Conservation (phyloP, 208 protist genomes). For the Acanthamoeba royreba region DNA sequence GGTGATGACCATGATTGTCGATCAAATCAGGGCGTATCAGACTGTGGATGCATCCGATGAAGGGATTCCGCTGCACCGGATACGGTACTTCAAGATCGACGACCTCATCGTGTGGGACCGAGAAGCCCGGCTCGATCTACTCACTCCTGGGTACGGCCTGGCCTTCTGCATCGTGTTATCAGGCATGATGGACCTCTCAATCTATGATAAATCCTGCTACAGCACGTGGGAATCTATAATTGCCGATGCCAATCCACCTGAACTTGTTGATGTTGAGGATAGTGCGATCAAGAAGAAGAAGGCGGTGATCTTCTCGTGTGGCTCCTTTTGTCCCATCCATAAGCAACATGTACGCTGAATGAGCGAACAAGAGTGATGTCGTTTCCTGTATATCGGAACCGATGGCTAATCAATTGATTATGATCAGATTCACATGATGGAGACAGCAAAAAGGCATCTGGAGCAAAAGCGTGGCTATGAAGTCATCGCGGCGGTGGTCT, state of each 20-base stretch:
- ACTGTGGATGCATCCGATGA: neutral
- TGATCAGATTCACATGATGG: slow-evolving; percentile 37
- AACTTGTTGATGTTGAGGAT: neutral
- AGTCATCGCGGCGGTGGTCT: neutral
- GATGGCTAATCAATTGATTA: too few relatives aligned
- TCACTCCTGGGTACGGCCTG: neutral
- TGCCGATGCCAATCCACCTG: neutral
- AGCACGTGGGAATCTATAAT: neutral
- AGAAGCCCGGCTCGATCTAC: neutral
- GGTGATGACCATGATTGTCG: neutral
- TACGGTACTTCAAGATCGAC: neutral
- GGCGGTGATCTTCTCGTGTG: neutral
- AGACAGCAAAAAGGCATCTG: slow-evolving; percentile 12
- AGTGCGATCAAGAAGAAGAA: neutral
- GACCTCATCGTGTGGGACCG: neutral
- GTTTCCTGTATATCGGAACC: too few relatives aligned
- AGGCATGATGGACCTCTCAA: neutral
- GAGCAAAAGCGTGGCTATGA: slow-evolving; percentile 35
- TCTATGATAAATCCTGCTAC: too few relatives aligned
- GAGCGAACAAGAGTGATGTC: too few relatives aligned
- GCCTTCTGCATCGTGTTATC: neutral
- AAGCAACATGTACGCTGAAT: neutral
- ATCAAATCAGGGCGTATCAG: neutral
- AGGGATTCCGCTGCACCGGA: neutral
- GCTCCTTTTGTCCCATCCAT: slow-evolving; percentile 21